These are phyloP conservation scores for Stenocarpella maydis DNA, from an alignment of 2,329 filamentous ascomycete genomes.

Conservation along the genomic window DNA sequence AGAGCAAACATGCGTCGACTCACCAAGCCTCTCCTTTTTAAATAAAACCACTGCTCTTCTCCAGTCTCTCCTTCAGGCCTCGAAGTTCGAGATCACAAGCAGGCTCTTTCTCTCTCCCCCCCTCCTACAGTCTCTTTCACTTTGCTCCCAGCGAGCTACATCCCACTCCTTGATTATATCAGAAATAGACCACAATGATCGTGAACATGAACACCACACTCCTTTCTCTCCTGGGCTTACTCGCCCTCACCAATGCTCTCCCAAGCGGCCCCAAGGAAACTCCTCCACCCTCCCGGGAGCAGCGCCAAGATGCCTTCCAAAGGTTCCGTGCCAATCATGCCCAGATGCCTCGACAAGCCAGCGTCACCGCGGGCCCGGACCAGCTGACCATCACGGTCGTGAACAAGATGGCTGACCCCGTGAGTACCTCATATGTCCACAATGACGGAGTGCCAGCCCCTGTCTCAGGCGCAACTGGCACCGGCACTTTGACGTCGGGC, in stretches of 20 bases:
- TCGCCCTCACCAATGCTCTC: slow-evolving; percentile 25
- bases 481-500: slow-evolving; percentile 1
- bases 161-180: not conserved
- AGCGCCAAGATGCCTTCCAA: slow-evolving; percentile 15
- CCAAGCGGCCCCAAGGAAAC: slow-evolving; percentile 26
- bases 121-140: no score
- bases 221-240: slow-evolving; percentile 22
- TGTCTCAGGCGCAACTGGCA: not conserved
- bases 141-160: slow-evolving; percentile 1
- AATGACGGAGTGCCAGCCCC: slow-evolving; percentile 18
- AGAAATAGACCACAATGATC: not conserved
- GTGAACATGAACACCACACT: slow-evolving; percentile 14
- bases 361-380: not conserved
- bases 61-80: not conserved
- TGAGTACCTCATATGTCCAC: slow-evolving; percentile 30
- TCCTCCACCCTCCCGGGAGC: slow-evolving; percentile 4
- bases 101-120: slow-evolving; percentile 10
- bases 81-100: not conserved
- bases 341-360: not conserved
- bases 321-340: slow-evolving; percentile 1
- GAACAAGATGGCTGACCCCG: slow-evolving; percentile 28
- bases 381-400: slow-evolving; percentile 32
- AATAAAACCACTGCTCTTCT: not conserved
- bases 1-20: not conserved
- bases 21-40: slow-evolving; percentile 17